These are phyloP conservation scores for Mallotus repandus DNA, from an alignment of 441 rosid species.

Conservation along the genomic window DNA sequence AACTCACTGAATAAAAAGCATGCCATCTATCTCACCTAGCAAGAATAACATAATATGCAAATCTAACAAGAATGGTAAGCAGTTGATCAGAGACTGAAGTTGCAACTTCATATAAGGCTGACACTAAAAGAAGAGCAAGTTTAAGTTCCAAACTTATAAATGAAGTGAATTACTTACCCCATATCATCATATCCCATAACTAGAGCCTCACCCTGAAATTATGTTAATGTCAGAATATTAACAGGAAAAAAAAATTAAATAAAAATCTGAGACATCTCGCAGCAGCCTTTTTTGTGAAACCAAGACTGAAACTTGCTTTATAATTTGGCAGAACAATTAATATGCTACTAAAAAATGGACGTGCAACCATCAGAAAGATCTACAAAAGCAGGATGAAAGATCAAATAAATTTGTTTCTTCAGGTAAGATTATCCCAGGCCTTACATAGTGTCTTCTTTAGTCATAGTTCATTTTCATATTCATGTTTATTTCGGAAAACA, in stretches of 20 bases:
- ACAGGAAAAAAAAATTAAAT: slow-evolving; percentile 13
- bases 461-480: neutral
- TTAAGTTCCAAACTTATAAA: slow-evolving; percentile 7
- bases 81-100: neutral
- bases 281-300: neutral
- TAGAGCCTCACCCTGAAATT: slow-evolving; percentile 92
- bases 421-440: neutral
- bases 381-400: neutral
- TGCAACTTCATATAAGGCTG: neutral
- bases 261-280: slow-evolving; percentile 3
- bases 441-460: neutral
- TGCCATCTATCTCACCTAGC: neutral
- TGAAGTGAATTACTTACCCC: slow-evolving; percentile 64
- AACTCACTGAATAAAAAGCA: neutral
- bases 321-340: neutral
- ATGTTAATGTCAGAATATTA: slow-evolving; percentile 28
- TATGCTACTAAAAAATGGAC: neutral
- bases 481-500: neutral
- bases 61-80: neutral
- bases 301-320: neutral
- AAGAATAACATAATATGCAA: neutral
- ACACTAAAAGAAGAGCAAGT: slow-evolving; percentile 5
- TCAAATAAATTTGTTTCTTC: neutral
- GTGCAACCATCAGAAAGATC: neutral
- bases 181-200: slow-evolving; percentile 99